A percentile compares a stretch with the other conserved stretches of the same genome.
Conservation (phyloP, 2,329 filamentous ascomycete species). For the Colletotrichum australisinense region DNA sequence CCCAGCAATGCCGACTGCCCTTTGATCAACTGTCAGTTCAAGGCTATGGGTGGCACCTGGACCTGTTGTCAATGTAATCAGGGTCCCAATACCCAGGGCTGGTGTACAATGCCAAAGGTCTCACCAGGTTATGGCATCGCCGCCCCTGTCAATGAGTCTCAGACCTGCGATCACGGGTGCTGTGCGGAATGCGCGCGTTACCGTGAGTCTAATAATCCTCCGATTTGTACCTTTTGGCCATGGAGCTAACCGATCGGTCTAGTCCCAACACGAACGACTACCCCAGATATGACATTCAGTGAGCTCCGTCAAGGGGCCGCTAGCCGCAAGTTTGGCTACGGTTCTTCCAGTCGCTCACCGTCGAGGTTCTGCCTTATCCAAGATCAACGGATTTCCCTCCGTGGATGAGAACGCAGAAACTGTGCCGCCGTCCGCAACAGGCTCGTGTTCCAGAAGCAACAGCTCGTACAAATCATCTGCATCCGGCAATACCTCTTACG, state of each 20-base stretch:
- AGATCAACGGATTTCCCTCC: slow-evolving; percentile 9
- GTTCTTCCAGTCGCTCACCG: slow-evolving; percentile 43
- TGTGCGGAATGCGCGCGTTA: slow-evolving; percentile 60
- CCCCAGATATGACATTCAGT: slow-evolving; percentile 49
- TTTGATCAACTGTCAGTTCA: slow-evolving; percentile 63
- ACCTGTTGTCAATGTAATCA: slow-evolving; percentile 64
- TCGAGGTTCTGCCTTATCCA: slow-evolving; percentile 41
- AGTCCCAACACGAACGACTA: slow-evolving; percentile 48
- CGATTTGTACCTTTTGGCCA: not conserved
- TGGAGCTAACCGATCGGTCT: not conserved
- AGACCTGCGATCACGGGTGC: slow-evolving; percentile 64
- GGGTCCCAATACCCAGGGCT: slow-evolving; percentile 63
- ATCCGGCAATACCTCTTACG: slow-evolving; percentile 10
- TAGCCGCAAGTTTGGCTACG: slow-evolving; percentile 50
- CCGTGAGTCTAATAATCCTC: slow-evolving; percentile 46
- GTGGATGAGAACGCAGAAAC: slow-evolving; percentile 13
- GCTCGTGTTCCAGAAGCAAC: slow-evolving; percentile 35
- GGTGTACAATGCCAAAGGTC: slow-evolving; percentile 57
- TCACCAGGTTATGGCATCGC: slow-evolving; percentile 45
- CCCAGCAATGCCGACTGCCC: slow-evolving; percentile 58
- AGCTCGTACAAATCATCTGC: slow-evolving; percentile 20
- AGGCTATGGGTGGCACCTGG: slow-evolving; percentile 61
- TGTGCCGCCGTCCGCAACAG: not conserved
- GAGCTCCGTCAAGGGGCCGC: slow-evolving; percentile 51
- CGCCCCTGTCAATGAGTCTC: slow-evolving; percentile 45